These are phyloP conservation scores for Protomyces inundatus DNA, from an alignment of 1,139 yeast genomes.

Conservation along the genomic window DNA sequence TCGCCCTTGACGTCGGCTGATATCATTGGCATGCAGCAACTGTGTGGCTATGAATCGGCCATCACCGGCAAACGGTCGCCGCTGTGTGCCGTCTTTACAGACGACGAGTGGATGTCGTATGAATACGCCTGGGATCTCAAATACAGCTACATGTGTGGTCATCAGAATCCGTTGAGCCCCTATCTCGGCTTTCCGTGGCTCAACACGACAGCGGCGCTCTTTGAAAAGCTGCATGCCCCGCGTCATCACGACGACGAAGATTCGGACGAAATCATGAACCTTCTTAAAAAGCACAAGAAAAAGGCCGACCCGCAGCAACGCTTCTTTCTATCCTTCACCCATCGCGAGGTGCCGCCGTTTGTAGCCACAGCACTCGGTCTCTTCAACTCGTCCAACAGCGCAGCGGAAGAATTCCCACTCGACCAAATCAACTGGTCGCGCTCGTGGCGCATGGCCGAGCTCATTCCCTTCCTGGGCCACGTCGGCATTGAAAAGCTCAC, in stretches of 20 bases:
- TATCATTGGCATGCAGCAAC: conserved; percentile 22
- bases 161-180: conserved; percentile 16
- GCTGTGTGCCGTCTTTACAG: conserved; percentile 21
- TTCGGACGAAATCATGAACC: no score
- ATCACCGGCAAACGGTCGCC: conserved; percentile 4
- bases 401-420: conserved; percentile 15
- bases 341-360: conserved; percentile 22
- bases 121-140: conserved; percentile 21
- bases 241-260: conserved; percentile 1
- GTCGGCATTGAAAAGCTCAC: conserved; percentile 20
- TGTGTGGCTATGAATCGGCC: conserved; percentile 23
- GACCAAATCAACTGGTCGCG: conserved; percentile 23
- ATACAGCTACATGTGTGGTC: conserved; percentile 22
- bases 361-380: conserved; percentile 22
- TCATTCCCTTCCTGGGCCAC: conserved; percentile 22
- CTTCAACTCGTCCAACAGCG: conserved; percentile 14
- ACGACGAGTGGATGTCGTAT: conserved; percentile 25
- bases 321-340: conserved; percentile 19
- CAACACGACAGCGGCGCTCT: conserved; percentile 17
- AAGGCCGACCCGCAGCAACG: conserved; percentile 6
- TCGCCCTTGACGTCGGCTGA: conserved; percentile 1
- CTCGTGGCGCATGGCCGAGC: conserved; percentile 20
- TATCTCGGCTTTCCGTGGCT: conserved; percentile 24
- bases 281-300: neutral
- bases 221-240: conserved; percentile 20